Evolutionary conservation across 2,329 filamentous ascomycete genomes (phyloP).

Genomic region (Paradendryphiella salina): DNA sequence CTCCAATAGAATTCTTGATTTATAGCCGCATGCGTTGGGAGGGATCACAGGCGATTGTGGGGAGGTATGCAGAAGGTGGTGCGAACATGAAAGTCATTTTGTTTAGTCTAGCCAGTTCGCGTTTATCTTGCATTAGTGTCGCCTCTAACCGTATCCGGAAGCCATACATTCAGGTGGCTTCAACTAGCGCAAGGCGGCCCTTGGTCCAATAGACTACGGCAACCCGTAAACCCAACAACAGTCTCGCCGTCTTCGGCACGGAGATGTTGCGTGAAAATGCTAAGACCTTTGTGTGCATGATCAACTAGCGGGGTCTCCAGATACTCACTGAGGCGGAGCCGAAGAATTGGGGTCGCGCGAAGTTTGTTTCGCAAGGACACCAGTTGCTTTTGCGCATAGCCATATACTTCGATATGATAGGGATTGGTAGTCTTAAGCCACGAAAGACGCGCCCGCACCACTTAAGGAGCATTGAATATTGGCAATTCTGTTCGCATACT

Average conservation of each 20-base stretch:
- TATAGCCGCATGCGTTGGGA: not conserved
- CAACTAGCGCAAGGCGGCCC: not conserved
- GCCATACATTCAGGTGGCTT: not conserved
- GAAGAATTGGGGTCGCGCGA: not conserved
- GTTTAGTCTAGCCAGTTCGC: not conserved
- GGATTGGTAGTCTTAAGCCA: not conserved
- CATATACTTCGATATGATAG: not conserved
- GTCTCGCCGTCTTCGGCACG: not conserved
- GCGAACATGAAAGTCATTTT: not conserved
- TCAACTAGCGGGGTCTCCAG: not conserved
- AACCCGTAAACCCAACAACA: not conserved
- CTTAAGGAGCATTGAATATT: not conserved
- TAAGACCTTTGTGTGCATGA: not conserved
- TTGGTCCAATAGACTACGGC: not conserved
- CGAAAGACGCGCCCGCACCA: slow-evolving; percentile 1
- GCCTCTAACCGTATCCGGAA: not conserved
- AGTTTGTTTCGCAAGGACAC: not conserved
- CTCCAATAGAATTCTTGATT: not conserved
- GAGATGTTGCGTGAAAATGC: not conserved
- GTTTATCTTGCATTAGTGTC: not conserved
- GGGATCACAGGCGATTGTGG: not conserved
- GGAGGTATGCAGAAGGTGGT: not conserved
- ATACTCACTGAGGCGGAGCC: not conserved
- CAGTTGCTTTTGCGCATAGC: not conserved
- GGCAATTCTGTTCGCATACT: slow-evolving; percentile 15